These are phyloP conservation scores for Gaeumannomyces tritici DNA, from an alignment of 2,329 filamentous ascomycete genomes.

Conservation along the genomic window DNA sequence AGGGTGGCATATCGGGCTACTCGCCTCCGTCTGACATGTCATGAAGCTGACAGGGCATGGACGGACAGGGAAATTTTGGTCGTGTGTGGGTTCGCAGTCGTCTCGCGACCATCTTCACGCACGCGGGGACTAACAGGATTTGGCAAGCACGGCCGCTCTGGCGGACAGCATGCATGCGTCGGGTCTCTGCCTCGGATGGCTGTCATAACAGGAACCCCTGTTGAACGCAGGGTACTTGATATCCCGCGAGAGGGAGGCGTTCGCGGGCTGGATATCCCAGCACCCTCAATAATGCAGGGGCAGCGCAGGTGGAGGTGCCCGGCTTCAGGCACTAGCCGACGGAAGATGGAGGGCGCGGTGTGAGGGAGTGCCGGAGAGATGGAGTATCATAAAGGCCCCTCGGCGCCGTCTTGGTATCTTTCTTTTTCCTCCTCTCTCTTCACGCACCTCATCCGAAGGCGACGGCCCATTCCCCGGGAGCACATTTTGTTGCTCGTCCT, in stretches of 20 bases:
- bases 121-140: neutral
- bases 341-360: neutral
- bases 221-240: neutral
- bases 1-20: neutral
- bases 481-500: conserved; percentile 24
- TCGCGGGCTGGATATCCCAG: neutral
- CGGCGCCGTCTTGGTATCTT: neutral
- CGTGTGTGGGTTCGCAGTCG: neutral
- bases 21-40: neutral
- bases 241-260: no score
- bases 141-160: neutral
- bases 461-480: conserved; percentile 10
- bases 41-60: neutral
- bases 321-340: neutral
- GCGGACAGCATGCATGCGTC: neutral
- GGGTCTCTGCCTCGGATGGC: neutral
- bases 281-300: neutral
- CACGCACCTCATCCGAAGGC: neutral
- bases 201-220: no score
- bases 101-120: no score
- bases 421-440: neutral
- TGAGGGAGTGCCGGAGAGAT: neutral
- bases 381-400: neutral
- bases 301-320: neutral
- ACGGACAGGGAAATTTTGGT: neutral